Base-by-base conservation (phyloP, 2,329 filamentous ascomycete genomes). In the Penicillium sp. region DNA sequence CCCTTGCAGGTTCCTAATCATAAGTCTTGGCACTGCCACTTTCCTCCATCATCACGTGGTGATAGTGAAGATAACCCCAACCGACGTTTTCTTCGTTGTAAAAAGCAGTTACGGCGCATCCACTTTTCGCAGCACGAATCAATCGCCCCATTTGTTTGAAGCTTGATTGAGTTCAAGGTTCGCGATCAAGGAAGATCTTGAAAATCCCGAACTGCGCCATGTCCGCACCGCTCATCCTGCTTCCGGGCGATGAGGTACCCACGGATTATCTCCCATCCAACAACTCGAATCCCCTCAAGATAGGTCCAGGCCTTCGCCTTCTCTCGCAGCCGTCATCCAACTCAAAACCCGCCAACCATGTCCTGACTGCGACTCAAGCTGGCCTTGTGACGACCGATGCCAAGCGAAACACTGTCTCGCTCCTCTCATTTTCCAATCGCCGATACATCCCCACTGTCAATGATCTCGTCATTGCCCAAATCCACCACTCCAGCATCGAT, bases 401-500 rank as follows among this genome's bases (percentile, higher is more conserved):
- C 52, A 79, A 78, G 62, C 75, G 78, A 57, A 80, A 78, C 59
- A 70, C 72, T 6, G 72, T 71, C 19, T 71, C 71, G 11, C 68
- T 79, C 28, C 71, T 75, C 40, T 68, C 75, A 28, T 74, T 78
- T 57, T 67, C 76, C 7, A 72, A 76, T 59, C 72, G 73, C 55
- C 72, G 95, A 86, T 99, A 98, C 73, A 82, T 87, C 38, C 92
- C 95, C 13, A 84, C 87, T 19, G 81, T 85, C n/a, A 89, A 89
- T 73, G 95, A 99, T 76, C 86, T 96, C 52, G 88, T 98, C 66
- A 91, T 99, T 73, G 93, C 92, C 61, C 93, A 91, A 66, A 84
- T 98, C 68, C 87, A 91, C 71, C 90, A 89, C 75, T 89, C 87
- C 58, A 85, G 87, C 54, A 82, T 84, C 59, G 95, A 98, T 69